Base-by-base conservation (phyloP, 192 early-diverging fungal genomes). In the Phlyctochytrium arcticum region DNA sequence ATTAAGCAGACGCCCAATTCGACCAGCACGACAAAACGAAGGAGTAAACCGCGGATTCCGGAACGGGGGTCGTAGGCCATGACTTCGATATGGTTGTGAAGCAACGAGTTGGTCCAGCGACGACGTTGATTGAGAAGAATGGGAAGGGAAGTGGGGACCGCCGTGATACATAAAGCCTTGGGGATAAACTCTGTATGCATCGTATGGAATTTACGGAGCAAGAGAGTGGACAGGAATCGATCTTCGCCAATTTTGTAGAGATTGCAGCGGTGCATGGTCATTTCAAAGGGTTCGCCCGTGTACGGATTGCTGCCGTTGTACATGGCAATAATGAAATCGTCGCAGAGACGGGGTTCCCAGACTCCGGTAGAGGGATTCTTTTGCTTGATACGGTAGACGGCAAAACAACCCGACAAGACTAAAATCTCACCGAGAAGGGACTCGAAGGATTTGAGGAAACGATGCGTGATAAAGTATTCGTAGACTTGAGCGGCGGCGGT, bases 391-490 rank as follows among this genome's bases (percentile, higher is more conserved):
- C 95, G 87, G 71, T 97, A 97, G 92, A 97, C 92, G 65, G 86
- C 89, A 82, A 97, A 97, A 80, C 95, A 97, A 39, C 95, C 95
- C 0, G 80, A 78, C 0, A 81, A 57, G 48, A 79, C 81, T 3
- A 78, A 78, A 1, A 81, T 78, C 32, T 68, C 62, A 10, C 79
- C 80, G 57, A 81, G 81, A 5, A 81, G 32, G 5, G 62, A 68
- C 53, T 81, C 80, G 49, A 81, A 81, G 1, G 80, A 79, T 48
- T 81, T 81, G 26, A 75, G 48, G 2, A 44, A 44, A 71, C 96
- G 93, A 70, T 98, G 96, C 35, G 91, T 93, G 58, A 95, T 96
- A 68, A 91, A 98, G 79, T 98, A 98, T 80, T 98, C 96, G 67
- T 90, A 98, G 6, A 98, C 96, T 77, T 63, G 56, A 68, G 96